These are phyloP conservation scores for Tubosaeta sp. DNA, from an alignment of 768 basidiomycete genomes.

Conservation along the genomic window DNA sequence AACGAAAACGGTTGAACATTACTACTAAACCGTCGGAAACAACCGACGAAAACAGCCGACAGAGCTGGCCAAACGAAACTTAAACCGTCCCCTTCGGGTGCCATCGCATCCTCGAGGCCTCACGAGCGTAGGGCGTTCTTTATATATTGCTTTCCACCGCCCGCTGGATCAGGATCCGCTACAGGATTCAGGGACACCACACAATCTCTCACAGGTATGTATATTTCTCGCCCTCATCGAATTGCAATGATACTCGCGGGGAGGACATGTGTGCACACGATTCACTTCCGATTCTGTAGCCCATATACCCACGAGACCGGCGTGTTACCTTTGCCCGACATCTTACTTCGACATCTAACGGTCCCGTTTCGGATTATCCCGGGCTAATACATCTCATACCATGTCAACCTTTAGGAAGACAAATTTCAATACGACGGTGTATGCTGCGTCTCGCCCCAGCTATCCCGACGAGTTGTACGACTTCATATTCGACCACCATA, in stretches of 20 bases:
- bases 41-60: too few relatives aligned
- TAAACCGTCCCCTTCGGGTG: too few relatives aligned
- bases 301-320: background rate
- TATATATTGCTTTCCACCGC: too few relatives aligned
- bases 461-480: constrained; percentile 67
- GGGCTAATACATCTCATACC: background rate
- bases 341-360: background rate
- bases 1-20: too few relatives aligned
- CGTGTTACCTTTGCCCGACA: background rate
- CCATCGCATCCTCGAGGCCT: too few relatives aligned
- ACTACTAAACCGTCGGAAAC: too few relatives aligned
- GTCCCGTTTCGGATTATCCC: background rate
- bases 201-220: too few relatives aligned
- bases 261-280: background rate
- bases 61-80: too few relatives aligned
- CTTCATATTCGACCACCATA: constrained; percentile 20
- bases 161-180: too few relatives aligned
- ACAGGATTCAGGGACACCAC: too few relatives aligned
- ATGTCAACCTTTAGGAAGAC: background rate
- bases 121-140: too few relatives aligned
- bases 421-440: background rate
- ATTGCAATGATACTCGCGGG: constrained; percentile 25
- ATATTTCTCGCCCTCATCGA: too few relatives aligned
- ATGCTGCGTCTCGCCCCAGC: constrained; percentile 65
- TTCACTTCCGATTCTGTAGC: background rate